Conservation (phyloP, 2,329 filamentous ascomycete species). For the Daldinia eschscholtzii region DNA sequence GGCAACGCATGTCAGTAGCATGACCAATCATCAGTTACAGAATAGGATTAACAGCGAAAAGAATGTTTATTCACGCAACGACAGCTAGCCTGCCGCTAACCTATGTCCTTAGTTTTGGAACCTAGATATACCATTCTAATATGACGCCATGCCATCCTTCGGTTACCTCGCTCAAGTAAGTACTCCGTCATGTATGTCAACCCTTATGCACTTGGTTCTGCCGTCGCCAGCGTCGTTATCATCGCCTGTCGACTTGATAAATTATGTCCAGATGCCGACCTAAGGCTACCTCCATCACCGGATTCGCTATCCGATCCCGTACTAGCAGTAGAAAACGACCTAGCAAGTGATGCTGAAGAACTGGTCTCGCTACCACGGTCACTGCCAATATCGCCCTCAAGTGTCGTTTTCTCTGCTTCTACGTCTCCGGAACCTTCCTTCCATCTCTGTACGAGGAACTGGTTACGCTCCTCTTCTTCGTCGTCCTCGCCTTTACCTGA, state of each 20-base stretch:
- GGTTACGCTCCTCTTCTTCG: conserved; percentile 42
- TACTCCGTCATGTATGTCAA: not conserved
- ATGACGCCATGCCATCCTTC: conserved; percentile 5
- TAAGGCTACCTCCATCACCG: conserved; percentile 12
- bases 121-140: not conserved
- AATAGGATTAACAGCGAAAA: not conserved
- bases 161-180: not conserved
- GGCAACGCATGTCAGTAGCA: not conserved
- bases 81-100: not conserved
- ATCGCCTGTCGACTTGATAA: conserved; percentile 20
- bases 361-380: conserved; percentile 41
- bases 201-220: not conserved
- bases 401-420: not conserved
- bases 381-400: conserved; percentile 33
- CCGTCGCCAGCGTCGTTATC: not conserved
- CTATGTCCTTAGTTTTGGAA: not conserved
- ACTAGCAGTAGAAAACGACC: conserved; percentile 28
- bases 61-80: not conserved
- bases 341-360: conserved; percentile 21
- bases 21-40: not conserved
- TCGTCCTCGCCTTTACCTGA: conserved; percentile 53
- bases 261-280: not conserved
- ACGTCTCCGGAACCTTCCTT: conserved; percentile 25
- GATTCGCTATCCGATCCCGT: conserved; percentile 37
- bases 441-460: conserved; percentile 15